Evolutionary conservation across 345 rosid genomes (phyloP), one percentile per base, ranked within the genome.

Genomic region (Eucalyptus sp.): DNA sequence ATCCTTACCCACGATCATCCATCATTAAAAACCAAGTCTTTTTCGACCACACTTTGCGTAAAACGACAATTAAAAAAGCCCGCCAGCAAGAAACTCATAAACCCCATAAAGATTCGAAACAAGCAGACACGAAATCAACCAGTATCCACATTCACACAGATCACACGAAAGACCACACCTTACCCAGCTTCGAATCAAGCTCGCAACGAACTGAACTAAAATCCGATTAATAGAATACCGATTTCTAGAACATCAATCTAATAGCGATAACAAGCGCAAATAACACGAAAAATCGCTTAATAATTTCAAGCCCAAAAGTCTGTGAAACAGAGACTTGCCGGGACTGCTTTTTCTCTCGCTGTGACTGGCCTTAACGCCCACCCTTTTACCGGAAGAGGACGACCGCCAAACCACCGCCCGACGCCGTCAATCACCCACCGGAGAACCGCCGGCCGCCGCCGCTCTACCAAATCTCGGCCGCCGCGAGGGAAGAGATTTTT

Each of bases 201-300:
- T 76, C 8, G 4, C 27, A 37, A 37, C 24, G 0, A 76, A 76
- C 8, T 18, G 83, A 76, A 37, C 48, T 5, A 76, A 71, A 41
- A 10, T 10, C 48, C 48, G 27, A 76, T 41, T 6, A 10, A 76
- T 76, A 37, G 15, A 76, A 76, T 71, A 76, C 83, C 83, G 83
- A 76, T 76, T 76, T 37, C 83, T 10, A 37, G 48, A 20, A 76
- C 13, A 76, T 37, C 83, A 3, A 37, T 76, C 2, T 2, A 37
- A 37, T 37, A 20, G 83, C 46, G 0, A 37, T 1, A 10, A 0
- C 25, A 71, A 71, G 41, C 0, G 83, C 83, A 37, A 71, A 71
- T 37, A 8, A 37, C 43, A 37, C 3, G 48, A 76, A 0, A 37
- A 41, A 37, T 37, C 48, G 15, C 27, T 20, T 0, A 0, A 10